Percentiles rank a stretch among this genome's conserved stretches.
Conservation (phyloP, 2,329 filamentous ascomycete species). For the Fusarium annulatum region DNA sequence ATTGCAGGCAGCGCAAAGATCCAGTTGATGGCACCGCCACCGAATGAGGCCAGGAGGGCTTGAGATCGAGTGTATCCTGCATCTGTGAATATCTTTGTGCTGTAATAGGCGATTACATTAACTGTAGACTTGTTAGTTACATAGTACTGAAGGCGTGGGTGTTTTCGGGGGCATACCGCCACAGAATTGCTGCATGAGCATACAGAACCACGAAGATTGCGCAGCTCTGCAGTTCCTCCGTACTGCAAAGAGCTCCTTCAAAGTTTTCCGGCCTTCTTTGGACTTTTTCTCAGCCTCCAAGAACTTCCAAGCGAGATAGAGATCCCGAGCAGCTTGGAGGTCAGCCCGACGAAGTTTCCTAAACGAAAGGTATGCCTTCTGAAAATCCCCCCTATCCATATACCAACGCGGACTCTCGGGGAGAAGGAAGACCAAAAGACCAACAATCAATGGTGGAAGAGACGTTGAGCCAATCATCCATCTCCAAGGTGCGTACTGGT, state of each 20-base stretch:
- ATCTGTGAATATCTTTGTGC: slow-evolving; percentile 59
- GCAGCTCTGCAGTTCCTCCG: slow-evolving; percentile 48
- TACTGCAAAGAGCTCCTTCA: slow-evolving; percentile 46
- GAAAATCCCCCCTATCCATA: slow-evolving; percentile 45
- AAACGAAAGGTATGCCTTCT: slow-evolving; percentile 58
- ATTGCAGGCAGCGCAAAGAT: slow-evolving; percentile 65
- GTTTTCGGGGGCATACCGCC: slow-evolving; percentile 46
- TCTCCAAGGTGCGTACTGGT: not conserved
- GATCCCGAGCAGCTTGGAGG: slow-evolving; percentile 61
- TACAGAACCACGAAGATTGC: slow-evolving; percentile 49
- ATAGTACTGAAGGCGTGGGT: slow-evolving; percentile 48
- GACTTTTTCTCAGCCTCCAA: slow-evolving; percentile 45
- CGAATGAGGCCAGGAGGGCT: slow-evolving; percentile 61
- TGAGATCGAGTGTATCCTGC: slow-evolving; percentile 55
- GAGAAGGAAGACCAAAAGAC: not conserved
- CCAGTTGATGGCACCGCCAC: slow-evolving; percentile 65
- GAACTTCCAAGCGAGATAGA: slow-evolving; percentile 59
- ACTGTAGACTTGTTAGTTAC: slow-evolving; percentile 44
- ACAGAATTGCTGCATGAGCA: slow-evolving; percentile 53
- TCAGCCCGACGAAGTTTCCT: slow-evolving; percentile 58
- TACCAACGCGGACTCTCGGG: not conserved
- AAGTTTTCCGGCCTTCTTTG: slow-evolving; percentile 38
- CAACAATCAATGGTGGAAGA: not conserved
- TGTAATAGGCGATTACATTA: slow-evolving; percentile 60
- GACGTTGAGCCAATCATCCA: slow-evolving; percentile 55